Percentiles rank a stretch among this genome's conserved stretches.
Evolutionary conservation across 129 eudicot species (phyloP).

Genomic region (Daucus carota): DH1_v3.0 NC_030389.2:12007001-12007500

Average conservation of each 20-base stretch:
- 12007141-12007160: not conserved
- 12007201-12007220: not conserved
- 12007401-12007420: not conserved
- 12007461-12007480: conserved; percentile 26
- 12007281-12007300: conserved; percentile 43
- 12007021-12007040: conserved; percentile 37
- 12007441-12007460: not conserved
- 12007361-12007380: not conserved
- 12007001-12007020: conserved; percentile 59
- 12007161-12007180: not conserved
- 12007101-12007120: conserved; percentile 38
- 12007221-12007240: conserved; percentile 30
- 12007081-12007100: conserved; percentile 62
- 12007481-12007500: conserved; percentile 26
- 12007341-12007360: conserved; percentile 49
- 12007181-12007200: not conserved
- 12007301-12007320: conserved; percentile 35
- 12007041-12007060: conserved; percentile 35
- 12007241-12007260: conserved; percentile 48
- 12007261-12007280: conserved; percentile 42
- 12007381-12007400: not conserved
- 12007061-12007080: conserved; percentile 74
- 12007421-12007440: not conserved
- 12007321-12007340: conserved; percentile 36
- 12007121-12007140: not conserved